These are phyloP conservation scores for Hydnomerulius pinastri DNA, from an alignment of 768 basidiomycete species.

Conservation along the genomic window DNA sequence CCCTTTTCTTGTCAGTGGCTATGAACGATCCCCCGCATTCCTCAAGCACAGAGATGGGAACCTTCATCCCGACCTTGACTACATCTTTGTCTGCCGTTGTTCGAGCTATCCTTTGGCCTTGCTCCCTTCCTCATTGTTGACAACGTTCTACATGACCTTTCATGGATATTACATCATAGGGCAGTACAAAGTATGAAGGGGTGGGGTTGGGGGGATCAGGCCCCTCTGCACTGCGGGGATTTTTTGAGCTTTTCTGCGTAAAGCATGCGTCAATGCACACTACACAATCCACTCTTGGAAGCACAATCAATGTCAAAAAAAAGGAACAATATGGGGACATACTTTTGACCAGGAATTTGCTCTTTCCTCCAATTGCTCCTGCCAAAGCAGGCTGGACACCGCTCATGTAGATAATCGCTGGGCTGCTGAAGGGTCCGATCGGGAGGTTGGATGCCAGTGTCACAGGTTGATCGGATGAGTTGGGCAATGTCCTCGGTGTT, in stretches of 20 bases:
- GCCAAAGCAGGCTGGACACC: slow-evolving; percentile 32
- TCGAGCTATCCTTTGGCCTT: neutral
- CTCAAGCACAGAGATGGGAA: slow-evolving; percentile 33
- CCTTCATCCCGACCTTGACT: slow-evolving; percentile 18
- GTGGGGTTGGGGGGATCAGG: slow-evolving; percentile 1
- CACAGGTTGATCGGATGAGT: neutral
- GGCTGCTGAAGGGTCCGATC: neutral
- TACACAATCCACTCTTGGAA: neutral
- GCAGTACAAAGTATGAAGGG: neutral
- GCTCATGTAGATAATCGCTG: slow-evolving; percentile 18
- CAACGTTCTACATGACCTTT: neutral
- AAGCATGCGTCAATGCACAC: slow-evolving; percentile 37
- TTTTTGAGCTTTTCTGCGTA: slow-evolving; percentile 27
- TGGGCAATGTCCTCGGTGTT: neutral
- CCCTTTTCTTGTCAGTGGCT: slow-evolving; percentile 12
- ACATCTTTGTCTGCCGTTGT: neutral
- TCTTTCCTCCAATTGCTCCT: slow-evolving; percentile 11
- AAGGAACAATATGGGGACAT: neutral
- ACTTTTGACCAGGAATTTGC: neutral
- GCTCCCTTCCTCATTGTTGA: neutral
- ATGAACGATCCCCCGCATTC: slow-evolving; percentile 33
- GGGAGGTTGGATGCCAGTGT: neutral
- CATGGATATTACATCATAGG: neutral
- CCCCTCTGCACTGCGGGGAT: neutral
- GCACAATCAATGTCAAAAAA: neutral